Conservation (phyloP, 257 asterid genomes). For the Verbena officinalis region DNA sequence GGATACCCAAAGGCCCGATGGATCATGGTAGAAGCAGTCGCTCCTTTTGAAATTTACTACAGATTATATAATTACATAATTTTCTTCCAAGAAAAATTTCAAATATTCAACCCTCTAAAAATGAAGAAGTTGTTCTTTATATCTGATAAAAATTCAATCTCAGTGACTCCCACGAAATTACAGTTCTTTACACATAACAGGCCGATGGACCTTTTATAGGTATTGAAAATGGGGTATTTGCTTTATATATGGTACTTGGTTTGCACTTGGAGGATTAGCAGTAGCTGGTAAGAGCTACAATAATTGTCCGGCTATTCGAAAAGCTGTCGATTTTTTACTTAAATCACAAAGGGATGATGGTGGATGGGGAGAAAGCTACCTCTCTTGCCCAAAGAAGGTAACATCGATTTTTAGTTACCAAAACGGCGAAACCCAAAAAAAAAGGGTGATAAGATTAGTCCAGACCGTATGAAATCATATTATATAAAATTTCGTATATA, state of each 20-base stretch:
- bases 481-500: too few relatives aligned
- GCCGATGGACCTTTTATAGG: constrained; percentile 29
- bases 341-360: constrained; percentile 66
- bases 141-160: too few relatives aligned
- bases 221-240: constrained; percentile 84
- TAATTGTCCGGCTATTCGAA: constrained; percentile 51
- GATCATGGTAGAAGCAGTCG: too few relatives aligned
- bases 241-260: constrained; percentile 82
- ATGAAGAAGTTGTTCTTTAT: too few relatives aligned
- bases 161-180: too few relatives aligned
- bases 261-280: constrained; percentile 69
- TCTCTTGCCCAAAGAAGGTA: constrained; percentile 77
- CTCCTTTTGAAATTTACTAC: too few relatives aligned
- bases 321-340: constrained; percentile 58
- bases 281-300: constrained; percentile 63
- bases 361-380: constrained; percentile 93
- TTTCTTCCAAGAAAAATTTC: background rate
- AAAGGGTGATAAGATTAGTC: too few relatives aligned
- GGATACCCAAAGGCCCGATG: constrained; percentile 53
- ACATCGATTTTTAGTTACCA: background rate
- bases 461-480: too few relatives aligned
- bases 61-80: too few relatives aligned
- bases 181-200: too few relatives aligned
- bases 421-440: too few relatives aligned
- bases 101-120: too few relatives aligned